phyloP scores from a whole-genome alignment of 2,329 filamentous ascomycete genomes.

The Sporothrix variecibatus region DNA sequence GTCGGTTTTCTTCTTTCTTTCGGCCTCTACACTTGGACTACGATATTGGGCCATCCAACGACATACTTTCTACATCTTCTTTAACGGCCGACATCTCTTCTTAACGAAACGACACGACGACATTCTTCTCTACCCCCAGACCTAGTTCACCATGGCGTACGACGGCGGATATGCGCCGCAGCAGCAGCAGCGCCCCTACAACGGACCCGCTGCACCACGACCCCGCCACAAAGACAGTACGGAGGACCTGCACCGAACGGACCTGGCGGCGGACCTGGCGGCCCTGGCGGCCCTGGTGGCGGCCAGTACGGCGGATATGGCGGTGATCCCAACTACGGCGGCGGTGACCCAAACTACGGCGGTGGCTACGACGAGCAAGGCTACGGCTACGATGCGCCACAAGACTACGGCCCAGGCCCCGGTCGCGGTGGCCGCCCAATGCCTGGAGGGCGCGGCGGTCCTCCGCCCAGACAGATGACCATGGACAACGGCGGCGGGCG shows the following conservation, averaged over 20 bases:
- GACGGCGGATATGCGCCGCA: slow-evolving; percentile 48
- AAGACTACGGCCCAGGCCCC: slow-evolving; percentile 48
- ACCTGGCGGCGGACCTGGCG: slow-evolving; percentile 26
- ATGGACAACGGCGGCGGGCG: slow-evolving; percentile 39
- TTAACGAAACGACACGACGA: not conserved
- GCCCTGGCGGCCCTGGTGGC: slow-evolving; percentile 40
- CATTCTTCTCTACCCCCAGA: not conserved
- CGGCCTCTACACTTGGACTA: slow-evolving; percentile 23
- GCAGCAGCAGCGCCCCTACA: slow-evolving; percentile 50
- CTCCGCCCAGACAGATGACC: slow-evolving; percentile 45
- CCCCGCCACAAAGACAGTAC: slow-evolving; percentile 44
- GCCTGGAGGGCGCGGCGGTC: slow-evolving; percentile 49
- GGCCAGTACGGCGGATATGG: slow-evolving; percentile 36
- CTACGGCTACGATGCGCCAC: slow-evolving; percentile 49
- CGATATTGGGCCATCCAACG: not conserved
- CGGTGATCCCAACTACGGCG: slow-evolving; percentile 44
- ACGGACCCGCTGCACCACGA: slow-evolving; percentile 48
- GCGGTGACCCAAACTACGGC: slow-evolving; percentile 37
- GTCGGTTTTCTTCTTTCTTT: not conserved
- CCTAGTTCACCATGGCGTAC: slow-evolving; percentile 50
- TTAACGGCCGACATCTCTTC: not conserved
- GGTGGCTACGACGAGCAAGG: slow-evolving; percentile 46
- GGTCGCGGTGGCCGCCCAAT: slow-evolving; percentile 46
- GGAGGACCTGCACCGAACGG: slow-evolving; percentile 33
- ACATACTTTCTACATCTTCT: not conserved